Evolutionary conservation across 192 early-diverging fungal species (phyloP).

Genomic region (Coemansia furcata): DNA sequence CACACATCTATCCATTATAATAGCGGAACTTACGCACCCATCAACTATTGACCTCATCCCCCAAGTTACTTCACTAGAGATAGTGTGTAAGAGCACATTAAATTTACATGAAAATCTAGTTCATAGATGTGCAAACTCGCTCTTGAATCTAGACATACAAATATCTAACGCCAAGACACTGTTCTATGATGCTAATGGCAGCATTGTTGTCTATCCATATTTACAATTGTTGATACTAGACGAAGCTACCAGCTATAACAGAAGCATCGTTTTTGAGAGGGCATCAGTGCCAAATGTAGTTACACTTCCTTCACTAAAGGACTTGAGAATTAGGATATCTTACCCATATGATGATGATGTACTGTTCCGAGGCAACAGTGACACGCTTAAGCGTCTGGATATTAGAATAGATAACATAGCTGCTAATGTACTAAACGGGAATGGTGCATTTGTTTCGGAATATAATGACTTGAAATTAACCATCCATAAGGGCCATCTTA

Average conservation of each 20-base stretch:
- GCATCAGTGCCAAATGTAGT: not conserved
- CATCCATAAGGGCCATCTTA: constrained; percentile 56
- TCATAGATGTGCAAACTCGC: not conserved
- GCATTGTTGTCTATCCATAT: not conserved
- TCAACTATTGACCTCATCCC: not conserved
- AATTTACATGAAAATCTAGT: not conserved
- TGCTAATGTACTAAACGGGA: constrained; percentile 39
- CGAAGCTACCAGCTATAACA: not conserved
- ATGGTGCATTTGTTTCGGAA: constrained; percentile 63
- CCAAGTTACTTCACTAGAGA: not conserved
- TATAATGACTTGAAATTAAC: constrained; percentile 73
- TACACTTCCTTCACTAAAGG: not conserved
- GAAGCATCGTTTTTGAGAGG: not conserved
- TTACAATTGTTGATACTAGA: not conserved
- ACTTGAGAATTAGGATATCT: not conserved
- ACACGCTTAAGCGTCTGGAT: not conserved
- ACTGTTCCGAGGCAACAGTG: not conserved
- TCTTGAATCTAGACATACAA: not conserved
- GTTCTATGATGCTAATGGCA: not conserved
- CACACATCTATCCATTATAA: too few species aligned
- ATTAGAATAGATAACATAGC: not conserved
- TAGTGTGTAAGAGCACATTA: not conserved
- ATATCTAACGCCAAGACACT: not conserved
- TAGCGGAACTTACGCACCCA: not conserved
- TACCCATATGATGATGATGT: not conserved